Evolutionary conservation across 2,329 filamentous ascomycete genomes (phyloP), one percentile per base, ranked within the genome.

Genomic region (Cladosporium sp.): DNA sequence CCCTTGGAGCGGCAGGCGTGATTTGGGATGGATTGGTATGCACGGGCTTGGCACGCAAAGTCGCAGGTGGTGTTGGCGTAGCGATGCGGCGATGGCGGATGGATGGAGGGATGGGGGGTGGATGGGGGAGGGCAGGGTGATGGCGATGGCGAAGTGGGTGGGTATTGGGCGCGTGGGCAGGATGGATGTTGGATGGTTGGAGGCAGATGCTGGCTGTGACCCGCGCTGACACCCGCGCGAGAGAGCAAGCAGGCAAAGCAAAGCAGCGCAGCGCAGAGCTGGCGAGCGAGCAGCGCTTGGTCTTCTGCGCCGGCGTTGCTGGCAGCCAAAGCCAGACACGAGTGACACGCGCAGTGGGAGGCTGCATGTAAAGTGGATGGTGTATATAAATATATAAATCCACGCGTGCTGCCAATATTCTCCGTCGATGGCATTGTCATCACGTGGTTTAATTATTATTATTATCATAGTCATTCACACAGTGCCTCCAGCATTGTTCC

Each of bases 141-240:
- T 47, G 41, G 41, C 41, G 41, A 47, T 21, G 41, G 34, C 34
- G 34, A 36, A 4, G 34, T 36, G 34, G 34, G 34, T 18, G 7
- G 3, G 6, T 44, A 1, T 21, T 11, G 11, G 41, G 41, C 18
- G 41, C 7, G n/a, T 47, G 41, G 41, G 41, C 41, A 21, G 30
- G 67, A 54, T 65, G 57, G 59, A 55, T 54, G 21, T 44, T 21
- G 30, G 67, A 54, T 65, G 57, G 59, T 44, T 52, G 44, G 59
- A 30, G 57, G n/a, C 18, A 47, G 21, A 14, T 28, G 49, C 49
- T 52, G 49, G 49, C 49, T 52, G 15, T 47, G 41, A 47, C 49
- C 28, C 49, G 49, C 3, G 24, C 49, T 28, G 12, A 52, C 49
- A 52, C 49, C 49, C 24, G 49, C 49, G 24, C 49, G 49, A 52